Percentiles rank a stretch among this genome's conserved stretches.
Evolutionary conservation across 768 basidiomycete genomes (phyloP).

Genomic region (Suillus placidus): DNA sequence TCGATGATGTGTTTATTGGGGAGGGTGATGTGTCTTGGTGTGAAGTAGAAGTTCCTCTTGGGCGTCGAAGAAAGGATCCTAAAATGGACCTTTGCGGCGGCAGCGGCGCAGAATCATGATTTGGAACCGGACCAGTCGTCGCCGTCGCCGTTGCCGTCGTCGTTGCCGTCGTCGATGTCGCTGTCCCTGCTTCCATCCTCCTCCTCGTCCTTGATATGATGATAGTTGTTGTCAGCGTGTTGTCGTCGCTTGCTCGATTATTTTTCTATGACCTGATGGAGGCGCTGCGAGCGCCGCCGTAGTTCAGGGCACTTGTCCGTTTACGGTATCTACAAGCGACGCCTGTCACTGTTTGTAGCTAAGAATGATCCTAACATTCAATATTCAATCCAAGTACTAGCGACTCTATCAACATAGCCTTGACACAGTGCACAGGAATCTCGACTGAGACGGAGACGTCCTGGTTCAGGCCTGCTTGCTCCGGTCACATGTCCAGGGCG

Average conservation of each 20-base stretch:
- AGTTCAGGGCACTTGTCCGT: not conserved
- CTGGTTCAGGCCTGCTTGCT: too few species aligned
- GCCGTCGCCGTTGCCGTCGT: not conserved
- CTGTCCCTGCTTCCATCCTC: not conserved
- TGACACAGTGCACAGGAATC: too few species aligned
- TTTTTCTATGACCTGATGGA: slow-evolving; percentile 4
- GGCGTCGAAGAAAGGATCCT: slow-evolving; percentile 71
- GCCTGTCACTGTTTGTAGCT: too few species aligned
- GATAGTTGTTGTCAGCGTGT: not conserved
- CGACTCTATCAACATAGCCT: too few species aligned
- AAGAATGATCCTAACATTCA: too few species aligned
- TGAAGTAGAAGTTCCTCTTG: slow-evolving; percentile 67
- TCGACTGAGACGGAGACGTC: too few species aligned
- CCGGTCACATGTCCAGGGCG: too few species aligned
- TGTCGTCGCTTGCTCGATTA: not conserved
- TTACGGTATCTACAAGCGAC: not conserved
- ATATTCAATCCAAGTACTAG: too few species aligned
- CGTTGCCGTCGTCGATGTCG: not conserved
- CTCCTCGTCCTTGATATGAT: not conserved
- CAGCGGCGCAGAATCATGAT: slow-evolving; percentile 26
- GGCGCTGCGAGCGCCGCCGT: slow-evolving; percentile 5
- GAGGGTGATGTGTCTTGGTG: slow-evolving; percentile 45
- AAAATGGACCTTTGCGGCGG: slow-evolving; percentile 57
- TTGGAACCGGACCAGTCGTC: slow-evolving; percentile 9
- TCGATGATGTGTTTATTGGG: slow-evolving; percentile 38